Evolutionary conservation across 805 yeast genomes (phyloP).

Genomic region (Jamesozyma spencerorum): DNA sequence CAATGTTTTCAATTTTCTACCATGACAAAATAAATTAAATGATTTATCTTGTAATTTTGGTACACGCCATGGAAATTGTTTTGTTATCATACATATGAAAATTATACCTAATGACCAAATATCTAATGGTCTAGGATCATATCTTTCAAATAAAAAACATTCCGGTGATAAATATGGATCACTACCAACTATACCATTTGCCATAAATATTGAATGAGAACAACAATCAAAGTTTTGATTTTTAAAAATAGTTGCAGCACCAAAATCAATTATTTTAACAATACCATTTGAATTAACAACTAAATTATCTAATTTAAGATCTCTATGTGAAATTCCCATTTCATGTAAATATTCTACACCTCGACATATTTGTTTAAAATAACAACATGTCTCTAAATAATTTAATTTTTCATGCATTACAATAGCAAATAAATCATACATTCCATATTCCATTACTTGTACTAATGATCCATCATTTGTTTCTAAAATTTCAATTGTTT

Average conservation of each 20-base stretch:
- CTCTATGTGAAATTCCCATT: conserved; percentile 86
- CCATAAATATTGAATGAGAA: neutral
- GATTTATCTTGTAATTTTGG: conserved; percentile 72
- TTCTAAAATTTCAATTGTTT: conserved; percentile 58
- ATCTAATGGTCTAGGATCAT: conserved; percentile 87
- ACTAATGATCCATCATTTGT: conserved; percentile 61
- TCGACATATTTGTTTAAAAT: conserved; percentile 74
- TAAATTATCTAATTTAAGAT: conserved; percentile 86
- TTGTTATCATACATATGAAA: conserved; percentile 81
- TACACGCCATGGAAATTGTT: conserved; percentile 88
- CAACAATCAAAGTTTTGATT: conserved; percentile 35
- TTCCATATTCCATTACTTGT: conserved; percentile 91
- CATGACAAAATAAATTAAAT: conserved; percentile 68
- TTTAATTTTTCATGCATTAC: conserved; percentile 89
- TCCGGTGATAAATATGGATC: conserved; percentile 91
- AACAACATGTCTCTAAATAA: conserved; percentile 68
- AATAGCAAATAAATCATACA: conserved; percentile 82
- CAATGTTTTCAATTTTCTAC: conserved; percentile 55
- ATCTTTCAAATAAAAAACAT: conserved; percentile 67
- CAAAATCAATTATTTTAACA: conserved; percentile 86
- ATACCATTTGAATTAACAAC: conserved; percentile 76
- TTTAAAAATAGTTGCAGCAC: conserved; percentile 86
- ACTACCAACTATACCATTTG: conserved; percentile 67
- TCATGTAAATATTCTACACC: conserved; percentile 76
- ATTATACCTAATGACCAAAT: conserved; percentile 88